Conservation (phyloP, 306 rosid genomes). For the Glycine tomentella region DNA sequence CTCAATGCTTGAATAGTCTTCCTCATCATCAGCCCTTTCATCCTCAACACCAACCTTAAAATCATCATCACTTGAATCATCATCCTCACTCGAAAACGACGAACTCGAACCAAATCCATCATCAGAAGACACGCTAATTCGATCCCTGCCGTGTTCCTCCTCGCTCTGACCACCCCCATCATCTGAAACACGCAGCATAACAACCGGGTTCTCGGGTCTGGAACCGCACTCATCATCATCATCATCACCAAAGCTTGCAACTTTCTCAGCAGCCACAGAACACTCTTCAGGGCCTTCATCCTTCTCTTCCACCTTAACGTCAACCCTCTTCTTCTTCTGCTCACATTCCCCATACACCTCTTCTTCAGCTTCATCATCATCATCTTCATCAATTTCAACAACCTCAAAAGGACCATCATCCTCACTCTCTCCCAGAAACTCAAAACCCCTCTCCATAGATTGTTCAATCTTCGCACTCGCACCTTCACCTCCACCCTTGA, state of each 20-base stretch:
- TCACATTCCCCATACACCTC: background rate
- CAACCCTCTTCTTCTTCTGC: background rate
- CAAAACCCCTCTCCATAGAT: background rate
- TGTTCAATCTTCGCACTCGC: background rate
- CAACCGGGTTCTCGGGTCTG: background rate
- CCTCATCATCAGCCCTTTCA: slow-evolving; percentile 5
- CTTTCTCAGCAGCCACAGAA: background rate
- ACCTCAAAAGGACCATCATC: background rate
- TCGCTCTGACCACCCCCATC: background rate
- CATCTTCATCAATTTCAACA: background rate
- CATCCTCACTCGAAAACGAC: slow-evolving; percentile 3
- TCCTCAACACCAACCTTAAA: background rate
- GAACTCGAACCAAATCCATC: background rate
- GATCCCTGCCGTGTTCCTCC: too few species aligned
- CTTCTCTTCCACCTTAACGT: background rate
- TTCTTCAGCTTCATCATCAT: background rate
- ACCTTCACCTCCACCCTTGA: background rate
- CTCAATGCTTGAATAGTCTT: background rate
- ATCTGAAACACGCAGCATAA: background rate
- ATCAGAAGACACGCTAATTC: background rate
- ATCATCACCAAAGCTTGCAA: background rate
- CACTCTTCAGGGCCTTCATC: background rate
- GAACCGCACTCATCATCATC: background rate
- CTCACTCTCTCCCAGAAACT: background rate
- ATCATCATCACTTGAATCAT: slow-evolving; percentile 37